A percentile compares a stretch with the other conserved stretches of the same genome.
Conservation (phyloP, 2,329 filamentous ascomycete species). For the Botryosphaeria dothidea region DNA sequence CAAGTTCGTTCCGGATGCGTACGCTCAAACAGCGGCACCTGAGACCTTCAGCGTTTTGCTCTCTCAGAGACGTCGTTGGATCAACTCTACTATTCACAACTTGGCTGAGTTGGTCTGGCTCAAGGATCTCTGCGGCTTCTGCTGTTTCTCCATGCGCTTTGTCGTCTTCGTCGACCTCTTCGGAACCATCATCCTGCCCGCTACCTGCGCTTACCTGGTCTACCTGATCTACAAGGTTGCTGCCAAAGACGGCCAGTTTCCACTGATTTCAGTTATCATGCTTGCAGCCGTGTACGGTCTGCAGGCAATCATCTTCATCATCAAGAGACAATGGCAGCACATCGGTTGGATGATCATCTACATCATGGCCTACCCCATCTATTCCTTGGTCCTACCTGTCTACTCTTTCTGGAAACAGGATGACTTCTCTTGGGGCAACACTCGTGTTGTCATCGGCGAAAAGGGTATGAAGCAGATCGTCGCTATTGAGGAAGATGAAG, state of each 20-base stretch:
- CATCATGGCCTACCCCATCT: constrained; percentile 90
- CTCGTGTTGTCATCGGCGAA: constrained; percentile 93
- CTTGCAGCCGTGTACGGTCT: constrained; percentile 91
- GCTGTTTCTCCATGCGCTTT: constrained; percentile 97
- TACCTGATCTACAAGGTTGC: constrained; percentile 84
- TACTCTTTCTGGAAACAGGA: constrained; percentile 99
- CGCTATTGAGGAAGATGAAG: constrained; percentile 76
- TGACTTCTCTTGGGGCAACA: constrained; percentile 98
- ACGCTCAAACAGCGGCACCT: constrained; percentile 89
- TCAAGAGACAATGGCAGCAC: constrained; percentile 98
- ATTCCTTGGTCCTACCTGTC: constrained; percentile 84
- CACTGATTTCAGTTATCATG: constrained; percentile 84
- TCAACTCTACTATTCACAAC: constrained; percentile 98
- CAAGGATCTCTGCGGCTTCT: constrained; percentile 96
- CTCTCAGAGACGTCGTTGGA: constrained; percentile 98
- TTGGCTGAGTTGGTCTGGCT: constrained; percentile 86
- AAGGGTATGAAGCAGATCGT: constrained; percentile 89
- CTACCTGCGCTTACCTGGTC: constrained; percentile 80
- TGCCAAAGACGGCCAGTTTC: constrained; percentile 71
- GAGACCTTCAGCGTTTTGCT: constrained; percentile 92
- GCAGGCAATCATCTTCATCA: constrained; percentile 92
- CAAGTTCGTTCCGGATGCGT: constrained; percentile 93
- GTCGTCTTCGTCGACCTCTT: constrained; percentile 92
- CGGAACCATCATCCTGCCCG: constrained; percentile 88
- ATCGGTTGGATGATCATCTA: constrained; percentile 99